A percentile compares a stretch with the other conserved stretches of the same genome.
phyloP scores from a whole-genome alignment of 257 asterid genomes.

The Solanum chmielewskii region DNA sequence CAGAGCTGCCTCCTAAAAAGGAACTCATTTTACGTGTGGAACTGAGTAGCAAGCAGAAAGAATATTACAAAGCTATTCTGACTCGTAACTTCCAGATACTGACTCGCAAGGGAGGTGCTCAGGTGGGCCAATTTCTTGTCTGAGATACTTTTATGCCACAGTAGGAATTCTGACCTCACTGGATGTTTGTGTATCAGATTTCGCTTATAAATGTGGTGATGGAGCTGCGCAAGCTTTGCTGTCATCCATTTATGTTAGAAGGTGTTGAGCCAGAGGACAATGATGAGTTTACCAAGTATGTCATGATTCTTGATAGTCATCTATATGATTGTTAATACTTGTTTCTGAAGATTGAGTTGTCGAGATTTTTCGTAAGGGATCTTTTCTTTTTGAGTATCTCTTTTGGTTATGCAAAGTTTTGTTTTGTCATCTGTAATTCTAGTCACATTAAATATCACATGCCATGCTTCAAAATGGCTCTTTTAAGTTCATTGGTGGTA shows the following conservation, averaged over 20 bases:
- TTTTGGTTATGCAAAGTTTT: not conserved
- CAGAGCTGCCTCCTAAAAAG: conserved; percentile 87
- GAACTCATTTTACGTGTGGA: conserved; percentile 95
- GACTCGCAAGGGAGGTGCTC: conserved; percentile 96
- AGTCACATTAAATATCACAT: not conserved
- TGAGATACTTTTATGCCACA: conserved; percentile 4
- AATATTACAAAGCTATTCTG: conserved; percentile 88
- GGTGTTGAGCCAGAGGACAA: conserved; percentile 96
- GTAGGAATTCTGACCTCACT: conserved; percentile 1
- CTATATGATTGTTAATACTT: not conserved
- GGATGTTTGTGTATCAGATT: conserved; percentile 40
- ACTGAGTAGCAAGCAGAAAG: conserved; percentile 90
- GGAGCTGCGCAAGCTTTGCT: conserved; percentile 99
- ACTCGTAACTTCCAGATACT: conserved; percentile 92
- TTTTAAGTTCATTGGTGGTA: not conserved
- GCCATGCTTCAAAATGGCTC: not conserved
- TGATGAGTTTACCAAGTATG: conserved; percentile 73
- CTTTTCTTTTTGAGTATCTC: not conserved
- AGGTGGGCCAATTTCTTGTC: conserved; percentile 37
- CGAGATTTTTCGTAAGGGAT: not conserved
- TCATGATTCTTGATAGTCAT: not conserved
- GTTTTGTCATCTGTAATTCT: not conserved
- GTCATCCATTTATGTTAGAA: conserved; percentile 97
- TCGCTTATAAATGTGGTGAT: conserved; percentile 96
- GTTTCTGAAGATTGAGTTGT: not conserved